Evolutionary conservation across 148 eudicot genomes (phyloP).

Genomic region (Fagopyrum homotropicum): DNA sequence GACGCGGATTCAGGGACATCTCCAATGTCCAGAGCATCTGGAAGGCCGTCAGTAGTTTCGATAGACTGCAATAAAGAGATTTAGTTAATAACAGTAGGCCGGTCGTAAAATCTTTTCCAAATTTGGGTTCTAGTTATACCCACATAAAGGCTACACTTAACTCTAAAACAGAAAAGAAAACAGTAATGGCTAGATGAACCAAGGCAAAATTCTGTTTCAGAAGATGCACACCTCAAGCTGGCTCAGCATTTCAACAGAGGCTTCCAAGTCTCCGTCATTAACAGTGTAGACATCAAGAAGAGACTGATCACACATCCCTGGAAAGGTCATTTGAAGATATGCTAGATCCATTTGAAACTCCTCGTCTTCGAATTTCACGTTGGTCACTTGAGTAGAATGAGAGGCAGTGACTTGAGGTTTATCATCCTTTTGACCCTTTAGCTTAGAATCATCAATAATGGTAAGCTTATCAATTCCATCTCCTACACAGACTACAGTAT

Average conservation of each 20-base stretch:
- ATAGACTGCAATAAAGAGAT: slow-evolving; percentile 27
- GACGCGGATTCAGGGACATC: slow-evolving; percentile 35
- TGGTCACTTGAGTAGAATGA: slow-evolving; percentile 24
- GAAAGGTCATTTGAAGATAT: slow-evolving; percentile 75
- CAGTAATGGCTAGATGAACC: neutral
- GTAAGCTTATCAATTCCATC: slow-evolving; percentile 5
- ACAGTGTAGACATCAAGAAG: slow-evolving; percentile 64
- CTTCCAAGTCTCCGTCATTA: slow-evolving; percentile 65
- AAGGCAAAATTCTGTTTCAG: neutral
- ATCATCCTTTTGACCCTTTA: slow-evolving; percentile 30
- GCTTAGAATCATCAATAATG: slow-evolving; percentile 24
- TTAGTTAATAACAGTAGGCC: neutral
- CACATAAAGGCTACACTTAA: too few relatives aligned
- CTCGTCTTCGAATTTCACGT: slow-evolving; percentile 36
- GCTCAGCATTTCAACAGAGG: slow-evolving; percentile 70
- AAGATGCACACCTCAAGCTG: slow-evolving; percentile 58
- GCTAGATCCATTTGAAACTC: slow-evolving; percentile 75
- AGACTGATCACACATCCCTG: slow-evolving; percentile 72
- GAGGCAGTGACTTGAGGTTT: slow-evolving; percentile 32
- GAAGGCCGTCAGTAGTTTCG: slow-evolving; percentile 36
- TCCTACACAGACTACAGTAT: slow-evolving; percentile 17
- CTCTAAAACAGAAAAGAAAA: too few relatives aligned
- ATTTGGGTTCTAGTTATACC: too few relatives aligned
- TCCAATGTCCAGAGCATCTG: slow-evolving; percentile 41
- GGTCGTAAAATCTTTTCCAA: too few relatives aligned